A percentile compares a stretch with the other conserved stretches of the same genome.
Evolutionary conservation across 805 yeast genomes (phyloP).

Genomic region (Candida loeiensis): DNA sequence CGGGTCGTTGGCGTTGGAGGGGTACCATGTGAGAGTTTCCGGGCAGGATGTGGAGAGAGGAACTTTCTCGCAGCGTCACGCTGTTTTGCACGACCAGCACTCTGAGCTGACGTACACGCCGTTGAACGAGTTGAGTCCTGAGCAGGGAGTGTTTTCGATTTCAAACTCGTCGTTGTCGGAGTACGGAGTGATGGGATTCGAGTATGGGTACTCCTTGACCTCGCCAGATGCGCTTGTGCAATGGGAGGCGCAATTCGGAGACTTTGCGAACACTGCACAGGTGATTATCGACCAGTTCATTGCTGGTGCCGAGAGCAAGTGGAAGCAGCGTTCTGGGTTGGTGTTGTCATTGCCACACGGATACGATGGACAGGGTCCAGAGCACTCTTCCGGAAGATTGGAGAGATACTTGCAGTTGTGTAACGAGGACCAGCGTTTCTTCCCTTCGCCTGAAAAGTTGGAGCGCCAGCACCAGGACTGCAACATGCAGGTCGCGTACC

Average conservation of each 20-base stretch:
- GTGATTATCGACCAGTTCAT: conserved; percentile 95
- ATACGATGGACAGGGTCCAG: conserved; percentile 99
- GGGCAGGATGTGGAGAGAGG: conserved; percentile 99
- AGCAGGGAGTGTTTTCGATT: conserved; percentile 83
- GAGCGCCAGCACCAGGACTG: conserved; percentile 98
- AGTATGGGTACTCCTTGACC: conserved; percentile 96
- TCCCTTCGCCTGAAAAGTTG: conserved; percentile 86
- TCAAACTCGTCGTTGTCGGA: conserved; percentile 95
- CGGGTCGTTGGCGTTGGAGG: conserved; percentile 88
- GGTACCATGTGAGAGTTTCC: conserved; percentile 93
- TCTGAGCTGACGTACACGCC: conserved; percentile 84
- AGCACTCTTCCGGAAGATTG: conserved; percentile 95
- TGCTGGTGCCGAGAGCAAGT: conserved; percentile 94
- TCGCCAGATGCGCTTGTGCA: conserved; percentile 95
- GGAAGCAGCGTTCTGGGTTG: conserved; percentile 98
- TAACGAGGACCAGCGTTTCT: conserved; percentile 90
- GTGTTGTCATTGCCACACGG: conserved; percentile 97
- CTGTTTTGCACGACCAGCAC: conserved; percentile 94
- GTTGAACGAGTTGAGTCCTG: conserved; percentile 69
- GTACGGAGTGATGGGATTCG: conserved; percentile 99
- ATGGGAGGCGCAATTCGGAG: conserved; percentile 99
- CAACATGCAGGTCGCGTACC: conserved; percentile 97
- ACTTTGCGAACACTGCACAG: conserved; percentile 98
- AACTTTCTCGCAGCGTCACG: conserved; percentile 99
- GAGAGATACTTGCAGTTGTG: conserved; percentile 95